phyloP scores from a whole-genome alignment of 805 yeast genomes.

The Vanderwaltozyma yarrowii region DNA sequence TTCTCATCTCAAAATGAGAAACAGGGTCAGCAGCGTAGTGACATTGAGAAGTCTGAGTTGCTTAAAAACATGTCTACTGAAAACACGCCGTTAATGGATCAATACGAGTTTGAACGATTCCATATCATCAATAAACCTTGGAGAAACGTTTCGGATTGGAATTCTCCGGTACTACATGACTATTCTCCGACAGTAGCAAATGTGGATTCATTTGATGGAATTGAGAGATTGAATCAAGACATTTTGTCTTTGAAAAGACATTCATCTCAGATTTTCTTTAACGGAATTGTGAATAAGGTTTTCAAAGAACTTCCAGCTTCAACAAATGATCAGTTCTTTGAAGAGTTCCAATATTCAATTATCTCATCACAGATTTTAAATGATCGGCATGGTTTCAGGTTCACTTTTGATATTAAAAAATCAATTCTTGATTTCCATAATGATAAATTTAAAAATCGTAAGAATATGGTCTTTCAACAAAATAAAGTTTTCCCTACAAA shows the following conservation, averaged over 20 bases:
- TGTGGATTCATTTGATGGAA: conserved; percentile 8
- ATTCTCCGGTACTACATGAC: conserved; percentile 10
- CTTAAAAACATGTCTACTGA: neutral
- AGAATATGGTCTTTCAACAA: too few species aligned
- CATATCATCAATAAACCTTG: neutral
- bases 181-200: conserved; percentile 21
- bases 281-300: too few species aligned
- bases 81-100: neutral
- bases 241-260: neutral
- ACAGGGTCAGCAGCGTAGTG: neutral
- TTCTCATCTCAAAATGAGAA: conserved; percentile 2
- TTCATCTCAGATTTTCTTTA: too few species aligned
- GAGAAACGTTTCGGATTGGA: conserved; percentile 2
- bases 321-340: conserved; percentile 29
- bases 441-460: neutral
- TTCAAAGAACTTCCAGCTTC: neutral
- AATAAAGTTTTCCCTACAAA: conserved; percentile 17
- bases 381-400: conserved; percentile 26
- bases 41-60: too few species aligned
- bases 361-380: conserved; percentile 41
- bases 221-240: neutral
- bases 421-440: conserved; percentile 14
- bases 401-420: conserved; percentile 13
- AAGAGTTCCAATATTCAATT: conserved; percentile 41
- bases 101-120: neutral